These are phyloP conservation scores for Spergularia bocconei DNA, from an alignment of 148 eudicot species.

Conservation along the genomic window DNA sequence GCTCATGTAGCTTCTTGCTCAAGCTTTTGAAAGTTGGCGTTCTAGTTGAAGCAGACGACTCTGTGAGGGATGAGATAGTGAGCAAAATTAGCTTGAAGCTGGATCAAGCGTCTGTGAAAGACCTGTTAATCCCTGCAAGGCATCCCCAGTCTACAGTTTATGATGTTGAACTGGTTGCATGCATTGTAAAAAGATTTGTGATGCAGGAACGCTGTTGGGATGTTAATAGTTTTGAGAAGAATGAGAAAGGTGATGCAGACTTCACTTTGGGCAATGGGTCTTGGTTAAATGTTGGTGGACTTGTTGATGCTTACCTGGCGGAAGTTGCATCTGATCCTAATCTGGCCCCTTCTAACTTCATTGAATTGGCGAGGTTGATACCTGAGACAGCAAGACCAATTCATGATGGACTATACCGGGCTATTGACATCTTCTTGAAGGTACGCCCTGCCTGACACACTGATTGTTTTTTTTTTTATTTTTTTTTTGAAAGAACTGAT, in stretches of 20 bases:
- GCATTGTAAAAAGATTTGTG: slow-evolving; percentile 54
- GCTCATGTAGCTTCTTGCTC: slow-evolving; percentile 88
- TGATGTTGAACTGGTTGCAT: slow-evolving; percentile 65
- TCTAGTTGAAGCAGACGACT: slow-evolving; percentile 59
- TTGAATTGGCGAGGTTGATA: slow-evolving; percentile 47
- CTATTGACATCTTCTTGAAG: slow-evolving; percentile 73
- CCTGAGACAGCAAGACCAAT: slow-evolving; percentile 74
- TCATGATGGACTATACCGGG: slow-evolving; percentile 74
- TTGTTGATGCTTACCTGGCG: slow-evolving; percentile 66
- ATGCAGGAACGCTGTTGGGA: slow-evolving; percentile 36
- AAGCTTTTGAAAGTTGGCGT: slow-evolving; percentile 68
- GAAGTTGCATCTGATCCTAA: slow-evolving; percentile 65
- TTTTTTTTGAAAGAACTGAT: no score
- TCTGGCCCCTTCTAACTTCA: slow-evolving; percentile 44
- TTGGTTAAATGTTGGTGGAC: slow-evolving; percentile 57
- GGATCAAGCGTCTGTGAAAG: slow-evolving; percentile 69
- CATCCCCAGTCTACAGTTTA: slow-evolving; percentile 53
- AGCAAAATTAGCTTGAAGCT: slow-evolving; percentile 51
- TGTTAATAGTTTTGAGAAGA: slow-evolving; percentile 29
- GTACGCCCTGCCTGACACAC: slow-evolving; percentile 20
- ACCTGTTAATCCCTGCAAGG: slow-evolving; percentile 62
- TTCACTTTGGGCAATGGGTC: slow-evolving; percentile 36
- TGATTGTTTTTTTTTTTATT: no score
- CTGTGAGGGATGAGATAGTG: slow-evolving; percentile 54
- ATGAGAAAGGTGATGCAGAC: slow-evolving; percentile 26